Evolutionary conservation across 164 flowering plant genomes (phyloP).

Genomic region (Brasenia schreberi): DNA sequence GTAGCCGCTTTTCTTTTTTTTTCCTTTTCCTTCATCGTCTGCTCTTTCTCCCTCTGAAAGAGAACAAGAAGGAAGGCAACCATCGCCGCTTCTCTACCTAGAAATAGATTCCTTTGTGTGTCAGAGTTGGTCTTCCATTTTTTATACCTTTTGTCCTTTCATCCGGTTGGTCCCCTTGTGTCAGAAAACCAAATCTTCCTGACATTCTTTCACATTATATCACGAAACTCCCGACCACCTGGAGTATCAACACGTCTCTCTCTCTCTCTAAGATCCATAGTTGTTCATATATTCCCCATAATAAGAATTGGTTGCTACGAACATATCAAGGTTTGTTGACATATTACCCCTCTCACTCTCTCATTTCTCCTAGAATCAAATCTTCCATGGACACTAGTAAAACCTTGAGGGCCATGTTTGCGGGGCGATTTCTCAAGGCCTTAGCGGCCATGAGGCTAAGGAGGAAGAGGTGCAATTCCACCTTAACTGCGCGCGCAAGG

Average conservation of each 20-base stretch:
- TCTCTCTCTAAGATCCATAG: neutral
- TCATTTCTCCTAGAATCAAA: neutral
- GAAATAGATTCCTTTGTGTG: neutral
- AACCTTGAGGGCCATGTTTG: conserved; percentile 18
- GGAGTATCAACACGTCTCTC: no score
- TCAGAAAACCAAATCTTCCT: neutral
- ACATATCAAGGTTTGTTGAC: no score
- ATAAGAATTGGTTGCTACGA: no score
- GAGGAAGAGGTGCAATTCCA: neutral
- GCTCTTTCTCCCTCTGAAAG: neutral
- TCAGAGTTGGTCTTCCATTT: neutral
- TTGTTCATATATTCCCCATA: no score
- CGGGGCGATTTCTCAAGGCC: conserved; percentile 24
- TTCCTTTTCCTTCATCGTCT: conserved; percentile 5
- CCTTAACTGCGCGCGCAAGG: conserved; percentile 5
- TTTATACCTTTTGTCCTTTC: neutral
- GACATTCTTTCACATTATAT: neutral
- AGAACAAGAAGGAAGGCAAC: neutral
- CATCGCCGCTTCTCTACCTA: neutral
- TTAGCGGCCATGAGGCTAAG: conserved; percentile 8
- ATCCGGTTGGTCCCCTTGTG: neutral
- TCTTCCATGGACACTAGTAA: conserved; percentile 4
- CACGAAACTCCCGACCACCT: neutral
- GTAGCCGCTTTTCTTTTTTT: conserved; percentile 1
- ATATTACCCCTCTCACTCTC: neutral